phyloP scores from a whole-genome alignment of 164 flowering plant species.

The Stephania japonica region DNA sequence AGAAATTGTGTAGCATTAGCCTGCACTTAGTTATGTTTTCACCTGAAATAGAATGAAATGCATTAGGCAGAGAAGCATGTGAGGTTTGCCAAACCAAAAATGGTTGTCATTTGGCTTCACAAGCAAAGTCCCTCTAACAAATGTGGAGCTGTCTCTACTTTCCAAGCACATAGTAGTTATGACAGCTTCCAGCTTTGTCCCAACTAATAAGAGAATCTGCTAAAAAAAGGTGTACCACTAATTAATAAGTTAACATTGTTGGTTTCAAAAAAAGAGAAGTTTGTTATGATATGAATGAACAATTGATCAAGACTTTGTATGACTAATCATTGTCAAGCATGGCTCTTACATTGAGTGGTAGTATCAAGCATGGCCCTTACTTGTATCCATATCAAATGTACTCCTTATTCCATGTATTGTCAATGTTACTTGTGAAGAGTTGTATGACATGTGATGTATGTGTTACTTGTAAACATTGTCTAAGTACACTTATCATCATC shows the following conservation, averaged over 20 bases:
- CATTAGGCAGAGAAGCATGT: slow-evolving; percentile 38
- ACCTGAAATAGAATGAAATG: slow-evolving; percentile 61
- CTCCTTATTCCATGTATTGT: too few species aligned
- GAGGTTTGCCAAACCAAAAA: slow-evolving; percentile 58
- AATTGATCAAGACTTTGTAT: too few species aligned
- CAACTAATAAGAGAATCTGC: slow-evolving; percentile 47
- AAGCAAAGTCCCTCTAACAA: slow-evolving; percentile 47
- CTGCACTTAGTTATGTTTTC: slow-evolving; percentile 3
- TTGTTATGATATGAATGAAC: too few species aligned
- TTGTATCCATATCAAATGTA: too few species aligned
- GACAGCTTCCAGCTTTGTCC: slow-evolving; percentile 58
- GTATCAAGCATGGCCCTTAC: too few species aligned
- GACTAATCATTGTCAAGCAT: too few species aligned
- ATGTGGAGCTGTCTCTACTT: slow-evolving; percentile 27
- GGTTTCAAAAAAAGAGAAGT: too few species aligned
- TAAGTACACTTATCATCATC: too few species aligned
- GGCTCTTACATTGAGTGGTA: too few species aligned
- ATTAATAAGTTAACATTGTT: not conserved
- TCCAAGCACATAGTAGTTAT: slow-evolving; percentile 51
- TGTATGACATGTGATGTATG: too few species aligned
- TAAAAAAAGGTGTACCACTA: not conserved
- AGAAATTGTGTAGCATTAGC: not conserved
- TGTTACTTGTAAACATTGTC: too few species aligned
- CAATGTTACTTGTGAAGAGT: too few species aligned
- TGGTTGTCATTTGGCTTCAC: slow-evolving; percentile 50